Base-by-base conservation (phyloP, 495 filamentous ascomycete genomes). In the Venustampulla echinocandica region DNA sequence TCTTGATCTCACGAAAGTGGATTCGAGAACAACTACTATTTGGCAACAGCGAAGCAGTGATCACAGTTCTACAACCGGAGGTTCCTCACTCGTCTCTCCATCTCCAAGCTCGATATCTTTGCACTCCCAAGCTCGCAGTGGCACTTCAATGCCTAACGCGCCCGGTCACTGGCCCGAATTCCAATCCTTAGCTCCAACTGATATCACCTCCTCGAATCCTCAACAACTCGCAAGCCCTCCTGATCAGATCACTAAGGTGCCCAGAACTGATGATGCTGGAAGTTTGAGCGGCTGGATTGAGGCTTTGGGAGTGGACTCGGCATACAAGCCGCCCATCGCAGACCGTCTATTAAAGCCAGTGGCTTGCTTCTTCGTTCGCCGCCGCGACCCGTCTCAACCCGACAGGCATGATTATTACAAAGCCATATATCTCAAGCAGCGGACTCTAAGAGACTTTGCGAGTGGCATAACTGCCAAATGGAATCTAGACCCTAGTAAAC, bases 351-450 rank as follows among this genome's bases (percentile, higher is more conserved):
- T 75, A 14, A 93, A 87, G 60, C 60, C 68, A 65, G 79, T 94
- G 43, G 93, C 92, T 41, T 95, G 88, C 65, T 86, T 96, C 62
- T 97, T 93, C 60, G 67, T 95, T 27, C 76, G 79, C 17, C 79
- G 80, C 28, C 67, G 69, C 19, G 59, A 76, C n/a, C 64, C 67
- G 14, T 66, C 71, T 10, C 68, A 69, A 32, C 54, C 67, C 10
- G 69, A 79, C 7, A 65, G 67, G 34, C 74, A 78, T 41, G 76
- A 82, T 52, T 81, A 82, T 46, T 84, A 96, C 69, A 79, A 83
- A 42, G 93, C 93, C 10, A 73, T 97, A 11, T 98, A 98, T 59
- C 69, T 97, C 10, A 80, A 75, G 48, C 71, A 86, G 54, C 77
- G 89, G 17, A 90, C 81, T 2, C 66, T 83, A 11, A 68, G 70